Percentiles rank a stretch among this genome's conserved stretches.
phyloP scores from a whole-genome alignment of 805 yeast genomes.

The Ogataea minuta region DNA sequence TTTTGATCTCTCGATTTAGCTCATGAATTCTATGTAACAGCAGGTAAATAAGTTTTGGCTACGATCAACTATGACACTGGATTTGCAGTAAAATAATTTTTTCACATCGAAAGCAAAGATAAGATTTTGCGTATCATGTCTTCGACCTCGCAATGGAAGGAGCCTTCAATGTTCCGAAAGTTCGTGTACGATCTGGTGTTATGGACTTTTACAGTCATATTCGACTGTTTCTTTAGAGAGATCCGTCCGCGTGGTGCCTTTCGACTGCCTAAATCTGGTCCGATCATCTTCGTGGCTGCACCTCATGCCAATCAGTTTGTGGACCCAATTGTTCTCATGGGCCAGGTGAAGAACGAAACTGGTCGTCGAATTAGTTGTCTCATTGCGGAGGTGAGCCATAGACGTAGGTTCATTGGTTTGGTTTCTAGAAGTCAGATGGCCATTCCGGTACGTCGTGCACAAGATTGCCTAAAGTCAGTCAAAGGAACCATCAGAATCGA shows the following conservation, averaged over 20 bases:
- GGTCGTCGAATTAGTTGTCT: slow-evolving; percentile 49
- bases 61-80: neutral
- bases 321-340: slow-evolving; percentile 69
- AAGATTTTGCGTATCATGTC: slow-evolving; percentile 1
- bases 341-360: slow-evolving; percentile 60
- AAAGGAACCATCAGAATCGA: slow-evolving; percentile 63
- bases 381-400: slow-evolving; percentile 53
- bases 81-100: slow-evolving; percentile 2
- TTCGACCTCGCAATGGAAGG: slow-evolving; percentile 29
- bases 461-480: slow-evolving; percentile 73
- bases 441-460: slow-evolving; percentile 91
- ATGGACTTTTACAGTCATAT: slow-evolving; percentile 43
- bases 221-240: slow-evolving; percentile 71
- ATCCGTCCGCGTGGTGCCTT: slow-evolving; percentile 71
- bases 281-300: slow-evolving; percentile 76
- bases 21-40: too few relatives aligned
- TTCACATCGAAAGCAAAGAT: slow-evolving; percentile 4
- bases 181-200: slow-evolving; percentile 50
- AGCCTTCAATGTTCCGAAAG: slow-evolving; percentile 38
- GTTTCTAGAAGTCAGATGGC: slow-evolving; percentile 74
- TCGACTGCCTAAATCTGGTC: slow-evolving; percentile 56
- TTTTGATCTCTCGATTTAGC: too few relatives aligned
- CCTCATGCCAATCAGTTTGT: slow-evolving; percentile 91
- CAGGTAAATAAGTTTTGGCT: too few relatives aligned
- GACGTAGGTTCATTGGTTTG: slow-evolving; percentile 60